phyloP scores from a whole-genome alignment of 1,139 yeast genomes.

The Blastobotrys aristatus region DNA sequence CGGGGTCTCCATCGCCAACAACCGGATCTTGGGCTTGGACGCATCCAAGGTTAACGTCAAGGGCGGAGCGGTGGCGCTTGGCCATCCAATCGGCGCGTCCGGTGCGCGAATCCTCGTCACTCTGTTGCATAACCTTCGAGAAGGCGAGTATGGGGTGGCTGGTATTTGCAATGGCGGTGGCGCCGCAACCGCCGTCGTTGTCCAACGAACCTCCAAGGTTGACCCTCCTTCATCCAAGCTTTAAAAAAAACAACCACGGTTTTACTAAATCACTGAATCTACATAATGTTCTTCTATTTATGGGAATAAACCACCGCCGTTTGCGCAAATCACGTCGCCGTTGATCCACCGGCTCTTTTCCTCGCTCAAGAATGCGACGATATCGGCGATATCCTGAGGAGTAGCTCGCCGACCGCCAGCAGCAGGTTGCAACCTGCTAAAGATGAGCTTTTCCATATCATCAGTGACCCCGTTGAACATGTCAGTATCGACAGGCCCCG shows the following conservation, averaged over 20 bases:
- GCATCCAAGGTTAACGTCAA: conserved; percentile 72
- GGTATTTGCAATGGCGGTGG: conserved; percentile 98
- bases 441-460: conserved; percentile 11
- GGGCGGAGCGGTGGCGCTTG: conserved; percentile 96
- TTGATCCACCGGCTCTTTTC: conserved; percentile 13
- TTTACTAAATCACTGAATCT: neutral
- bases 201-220: conserved; percentile 44
- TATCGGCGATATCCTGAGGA: conserved; percentile 15
- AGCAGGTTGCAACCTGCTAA: conserved; percentile 6
- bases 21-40: conserved; percentile 60
- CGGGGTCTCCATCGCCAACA: conserved; percentile 85
- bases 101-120: conserved; percentile 91
- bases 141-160: conserved; percentile 88
- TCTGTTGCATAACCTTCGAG: conserved; percentile 62
- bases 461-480: conserved; percentile 14
- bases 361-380: conserved; percentile 12
- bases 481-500: conserved; percentile 22
- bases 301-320: conserved; percentile 13
- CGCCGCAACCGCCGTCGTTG: conserved; percentile 78
- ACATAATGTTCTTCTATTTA: neutral
- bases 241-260: neutral
- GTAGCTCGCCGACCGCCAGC: conserved; percentile 9
- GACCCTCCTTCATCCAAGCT: conserved; percentile 12
- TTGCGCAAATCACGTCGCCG: conserved; percentile 13
- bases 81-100: conserved; percentile 93